Conservation (phyloP, 768 basidiomycete genomes). For the Mycena rebaudengoi region DNA sequence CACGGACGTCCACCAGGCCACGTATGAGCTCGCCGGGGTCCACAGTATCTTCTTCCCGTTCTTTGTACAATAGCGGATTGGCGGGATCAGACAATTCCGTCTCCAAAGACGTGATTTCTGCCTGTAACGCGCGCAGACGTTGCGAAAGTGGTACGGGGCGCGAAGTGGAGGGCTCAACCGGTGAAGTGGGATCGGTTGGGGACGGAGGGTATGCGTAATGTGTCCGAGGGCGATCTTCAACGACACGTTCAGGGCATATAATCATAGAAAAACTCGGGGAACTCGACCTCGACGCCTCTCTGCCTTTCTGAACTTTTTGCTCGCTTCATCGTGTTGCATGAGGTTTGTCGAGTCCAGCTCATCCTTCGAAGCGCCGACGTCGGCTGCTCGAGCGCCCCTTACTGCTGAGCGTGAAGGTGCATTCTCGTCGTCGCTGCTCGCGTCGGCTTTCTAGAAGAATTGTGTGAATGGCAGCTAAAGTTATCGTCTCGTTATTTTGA, state of each 20-base stretch:
- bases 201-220: constrained; percentile 79
- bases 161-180: constrained; percentile 42
- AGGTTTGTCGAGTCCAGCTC: constrained; percentile 76
- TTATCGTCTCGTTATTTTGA: constrained; percentile 13
- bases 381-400: constrained; percentile 46
- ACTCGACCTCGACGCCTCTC: constrained; percentile 66
- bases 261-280: background rate
- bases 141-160: constrained; percentile 60
- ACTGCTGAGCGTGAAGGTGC: constrained; percentile 48
- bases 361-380: constrained; percentile 53
- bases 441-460: constrained; percentile 62
- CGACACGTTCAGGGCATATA: background rate
- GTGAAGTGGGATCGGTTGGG: constrained; percentile 57
- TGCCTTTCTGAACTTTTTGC: constrained; percentile 73
- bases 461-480: constrained; percentile 16
- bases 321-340: constrained; percentile 73
- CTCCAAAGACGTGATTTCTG: constrained; percentile 84
- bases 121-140: constrained; percentile 72
- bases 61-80: constrained; percentile 70
- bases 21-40: constrained; percentile 81
- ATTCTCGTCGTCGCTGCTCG: constrained; percentile 70
- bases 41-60: constrained; percentile 65
- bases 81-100: constrained; percentile 82
- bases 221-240: constrained; percentile 58
- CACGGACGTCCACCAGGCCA: constrained; percentile 78